phyloP scores from a whole-genome alignment of 768 basidiomycete genomes.

The Pluteus cervinus region DNA sequence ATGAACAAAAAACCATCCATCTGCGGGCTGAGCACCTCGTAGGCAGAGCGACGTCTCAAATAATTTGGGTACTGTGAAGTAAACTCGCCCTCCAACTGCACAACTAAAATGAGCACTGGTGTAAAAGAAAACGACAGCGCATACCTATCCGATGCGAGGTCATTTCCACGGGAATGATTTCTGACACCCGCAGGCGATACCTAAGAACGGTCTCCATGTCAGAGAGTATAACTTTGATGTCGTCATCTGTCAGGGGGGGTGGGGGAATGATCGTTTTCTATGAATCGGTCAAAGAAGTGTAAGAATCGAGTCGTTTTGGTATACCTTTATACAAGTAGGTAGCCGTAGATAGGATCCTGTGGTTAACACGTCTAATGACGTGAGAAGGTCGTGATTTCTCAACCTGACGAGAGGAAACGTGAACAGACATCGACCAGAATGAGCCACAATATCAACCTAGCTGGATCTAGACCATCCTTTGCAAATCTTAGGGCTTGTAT shows the following conservation, averaged over 20 bases:
- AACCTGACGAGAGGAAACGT: constrained; percentile 22
- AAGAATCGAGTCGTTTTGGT: constrained; percentile 8
- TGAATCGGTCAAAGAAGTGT: constrained; percentile 6
- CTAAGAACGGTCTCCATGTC: constrained; percentile 77
- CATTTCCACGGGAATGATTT: constrained; percentile 83
- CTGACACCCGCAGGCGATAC: constrained; percentile 71
- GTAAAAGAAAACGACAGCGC: constrained; percentile 2
- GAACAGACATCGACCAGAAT: constrained; percentile 3
- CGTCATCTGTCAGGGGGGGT: constrained; percentile 57
- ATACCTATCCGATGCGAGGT: constrained; percentile 59
- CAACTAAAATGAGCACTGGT: constrained; percentile 13
- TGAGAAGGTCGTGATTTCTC: constrained; percentile 90
- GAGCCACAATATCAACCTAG: constrained; percentile 47
- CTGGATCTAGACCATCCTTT: constrained; percentile 66
- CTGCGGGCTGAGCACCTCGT: constrained; percentile 58
- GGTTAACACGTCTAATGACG: constrained; percentile 84
- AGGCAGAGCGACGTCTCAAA: constrained; percentile 75
- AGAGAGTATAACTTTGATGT: constrained; percentile 57
- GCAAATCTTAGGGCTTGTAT: constrained; percentile 57
- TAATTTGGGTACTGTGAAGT: constrained; percentile 65
- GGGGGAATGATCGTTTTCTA: constrained; percentile 70
- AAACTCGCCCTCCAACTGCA: constrained; percentile 70
- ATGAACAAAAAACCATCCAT: constrained; percentile 83
- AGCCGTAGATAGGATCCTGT: constrained; percentile 82
- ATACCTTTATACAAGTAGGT: constrained; percentile 75